Conservation (phyloP, 2,329 filamentous ascomycete species). For the Sporothrix dimorphospora region DNA sequence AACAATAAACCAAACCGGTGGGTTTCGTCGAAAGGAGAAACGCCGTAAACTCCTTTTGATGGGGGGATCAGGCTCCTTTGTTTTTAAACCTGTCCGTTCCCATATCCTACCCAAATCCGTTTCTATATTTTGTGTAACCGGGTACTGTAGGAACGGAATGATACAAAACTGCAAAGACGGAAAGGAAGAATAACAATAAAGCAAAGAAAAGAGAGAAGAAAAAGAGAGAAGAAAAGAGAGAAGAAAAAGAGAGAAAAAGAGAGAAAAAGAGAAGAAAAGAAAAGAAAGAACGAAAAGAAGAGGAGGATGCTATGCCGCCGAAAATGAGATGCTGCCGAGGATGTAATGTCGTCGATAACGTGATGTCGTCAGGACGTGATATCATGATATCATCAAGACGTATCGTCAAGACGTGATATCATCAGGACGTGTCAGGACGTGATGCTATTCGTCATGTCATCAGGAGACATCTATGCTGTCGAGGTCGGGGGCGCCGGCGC, state of each 20-base stretch:
- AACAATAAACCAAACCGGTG: not conserved
- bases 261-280: not conserved
- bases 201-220: not conserved
- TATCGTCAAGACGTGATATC: not conserved
- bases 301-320: not conserved
- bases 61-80: not conserved
- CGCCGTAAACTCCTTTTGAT: constrained; percentile 12
- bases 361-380: not conserved
- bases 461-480: not conserved
- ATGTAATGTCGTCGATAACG: not conserved
- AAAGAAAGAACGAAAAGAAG: not conserved
- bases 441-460: not conserved
- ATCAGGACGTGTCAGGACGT: not conserved
- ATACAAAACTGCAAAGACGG: not conserved
- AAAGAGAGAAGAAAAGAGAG: not conserved
- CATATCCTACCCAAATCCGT: constrained; percentile 1
- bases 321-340: not conserved
- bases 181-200: not conserved
- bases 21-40: constrained; percentile 2
- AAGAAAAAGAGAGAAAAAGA: not conserved
- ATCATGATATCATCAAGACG: not conserved
- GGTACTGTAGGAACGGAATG: not conserved
- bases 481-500: not conserved
- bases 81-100: not conserved
- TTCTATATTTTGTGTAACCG: constrained; percentile 15